A percentile compares a stretch with the other conserved stretches of the same genome.
These are phyloP conservation scores for Fusarium begoniae DNA, from an alignment of 2,329 filamentous ascomycete genomes.

Conservation along the genomic window DNA sequence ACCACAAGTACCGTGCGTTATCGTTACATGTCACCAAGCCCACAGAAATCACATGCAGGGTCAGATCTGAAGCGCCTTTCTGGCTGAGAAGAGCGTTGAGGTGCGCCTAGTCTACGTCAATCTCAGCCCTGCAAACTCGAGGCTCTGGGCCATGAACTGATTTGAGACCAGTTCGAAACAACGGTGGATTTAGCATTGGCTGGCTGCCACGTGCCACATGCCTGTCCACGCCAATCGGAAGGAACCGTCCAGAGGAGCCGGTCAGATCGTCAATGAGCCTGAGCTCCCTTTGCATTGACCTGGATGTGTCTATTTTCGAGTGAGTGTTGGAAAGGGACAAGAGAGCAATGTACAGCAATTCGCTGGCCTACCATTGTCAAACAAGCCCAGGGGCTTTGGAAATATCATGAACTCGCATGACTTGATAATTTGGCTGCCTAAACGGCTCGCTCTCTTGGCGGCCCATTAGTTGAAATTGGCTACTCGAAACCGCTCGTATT, in stretches of 20 bases:
- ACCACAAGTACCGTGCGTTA: neutral
- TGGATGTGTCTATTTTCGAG: neutral
- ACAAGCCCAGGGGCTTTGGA: neutral
- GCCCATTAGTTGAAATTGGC: neutral
- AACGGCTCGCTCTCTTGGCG: neutral
- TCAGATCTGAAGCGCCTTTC: constrained; percentile 5
- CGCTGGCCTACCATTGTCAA: neutral
- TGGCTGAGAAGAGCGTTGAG: constrained; percentile 1
- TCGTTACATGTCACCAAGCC: constrained; percentile 8
- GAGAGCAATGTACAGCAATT: neutral
- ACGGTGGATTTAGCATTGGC: constrained; percentile 33
- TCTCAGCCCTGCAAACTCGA: constrained; percentile 15
- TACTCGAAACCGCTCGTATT: neutral
- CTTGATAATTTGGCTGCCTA: neutral
- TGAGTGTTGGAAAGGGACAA: neutral
- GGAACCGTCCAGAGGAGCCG: neutral
- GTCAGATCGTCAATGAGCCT: neutral
- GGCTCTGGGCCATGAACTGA: constrained; percentile 27
- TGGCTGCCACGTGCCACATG: constrained; percentile 39
- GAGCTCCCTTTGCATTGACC: constrained; percentile 4
- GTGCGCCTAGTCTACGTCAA: constrained; percentile 11
- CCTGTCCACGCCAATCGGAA: constrained; percentile 36
- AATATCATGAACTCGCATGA: neutral
- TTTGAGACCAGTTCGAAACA: constrained; percentile 42
- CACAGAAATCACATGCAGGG: constrained; percentile 4